Percentiles rank a stretch among this genome's conserved stretches.
phyloP scores from a whole-genome alignment of 1,284 basidiomycete genomes.

The Mycosarcoma mackinlayi region DNA sequence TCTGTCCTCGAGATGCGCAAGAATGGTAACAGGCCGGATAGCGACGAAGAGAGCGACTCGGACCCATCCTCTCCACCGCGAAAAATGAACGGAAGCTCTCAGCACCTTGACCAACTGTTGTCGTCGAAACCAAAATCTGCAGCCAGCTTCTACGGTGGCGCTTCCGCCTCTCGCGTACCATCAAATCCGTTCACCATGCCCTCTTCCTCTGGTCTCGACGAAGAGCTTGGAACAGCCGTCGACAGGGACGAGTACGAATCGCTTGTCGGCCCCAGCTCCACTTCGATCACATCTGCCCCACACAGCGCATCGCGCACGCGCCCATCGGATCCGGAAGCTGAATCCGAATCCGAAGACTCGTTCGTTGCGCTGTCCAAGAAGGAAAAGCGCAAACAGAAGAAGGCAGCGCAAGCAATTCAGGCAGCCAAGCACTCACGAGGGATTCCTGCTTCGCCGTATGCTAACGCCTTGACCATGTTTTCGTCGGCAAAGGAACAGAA shows the following conservation, averaged over 20 bases:
- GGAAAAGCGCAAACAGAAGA: conserved; percentile 38
- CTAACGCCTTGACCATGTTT: conserved; percentile 17
- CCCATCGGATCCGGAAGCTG: conserved; percentile 14
- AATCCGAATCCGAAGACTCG: conserved; percentile 14
- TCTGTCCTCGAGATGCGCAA: background rate
- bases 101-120: conserved; percentile 28
- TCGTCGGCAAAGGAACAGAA: conserved; percentile 8
- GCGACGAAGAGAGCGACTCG: conserved; percentile 15
- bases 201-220: conserved; percentile 4
- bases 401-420: conserved; percentile 20
- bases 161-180: background rate
- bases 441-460: conserved; percentile 33
- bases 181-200: conserved; percentile 30
- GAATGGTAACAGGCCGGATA: background rate
- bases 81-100: conserved; percentile 11
- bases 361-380: conserved; percentile 26
- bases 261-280: conserved; percentile 16
- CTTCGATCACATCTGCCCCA: background rate
- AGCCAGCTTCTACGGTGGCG: conserved; percentile 40
- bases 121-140: conserved; percentile 38
- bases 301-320: background rate
- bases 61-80: background rate
- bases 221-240: conserved; percentile 41
- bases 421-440: conserved; percentile 10
- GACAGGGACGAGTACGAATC: conserved; percentile 45